Conservation (phyloP, 345 rosid genomes). For the Salix exigua region DNA sequence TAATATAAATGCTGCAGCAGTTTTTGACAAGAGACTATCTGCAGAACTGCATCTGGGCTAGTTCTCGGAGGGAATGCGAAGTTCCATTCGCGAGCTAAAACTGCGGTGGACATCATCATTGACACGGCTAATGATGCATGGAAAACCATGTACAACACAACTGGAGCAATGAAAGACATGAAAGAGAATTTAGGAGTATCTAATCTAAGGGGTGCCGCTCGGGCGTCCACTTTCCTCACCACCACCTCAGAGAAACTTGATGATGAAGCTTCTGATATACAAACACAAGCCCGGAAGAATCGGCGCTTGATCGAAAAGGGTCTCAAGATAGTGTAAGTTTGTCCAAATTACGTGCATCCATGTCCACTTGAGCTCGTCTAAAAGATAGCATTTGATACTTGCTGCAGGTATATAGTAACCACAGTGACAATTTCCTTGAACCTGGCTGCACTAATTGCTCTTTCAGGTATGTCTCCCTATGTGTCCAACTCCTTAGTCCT, state of each 20-base stretch:
- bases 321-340: slow-evolving; percentile 48
- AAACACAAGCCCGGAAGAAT: slow-evolving; percentile 48
- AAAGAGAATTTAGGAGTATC: slow-evolving; percentile 31
- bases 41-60: slow-evolving; percentile 55
- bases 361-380: not conserved
- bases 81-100: slow-evolving; percentile 46
- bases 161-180: slow-evolving; percentile 58
- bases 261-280: slow-evolving; percentile 37
- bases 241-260: slow-evolving; percentile 43
- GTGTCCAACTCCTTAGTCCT: not conserved
- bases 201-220: not conserved
- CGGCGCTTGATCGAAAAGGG: slow-evolving; percentile 45
- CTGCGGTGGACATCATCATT: slow-evolving; percentile 48
- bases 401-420: slow-evolving; percentile 47
- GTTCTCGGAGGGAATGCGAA: slow-evolving; percentile 56
- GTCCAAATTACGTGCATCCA: not conserved
- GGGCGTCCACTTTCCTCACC: slow-evolving; percentile 38
- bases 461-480: slow-evolving; percentile 39
- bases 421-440: slow-evolving; percentile 44
- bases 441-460: slow-evolving; percentile 39
- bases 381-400: not conserved
- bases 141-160: slow-evolving; percentile 42
- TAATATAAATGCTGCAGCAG: not conserved
- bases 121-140: slow-evolving; percentile 57
- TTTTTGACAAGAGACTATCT: not conserved